These are phyloP conservation scores for Kwoniella mangroviensis DNA, from an alignment of 768 basidiomycete genomes.

Conservation along the genomic window DNA sequence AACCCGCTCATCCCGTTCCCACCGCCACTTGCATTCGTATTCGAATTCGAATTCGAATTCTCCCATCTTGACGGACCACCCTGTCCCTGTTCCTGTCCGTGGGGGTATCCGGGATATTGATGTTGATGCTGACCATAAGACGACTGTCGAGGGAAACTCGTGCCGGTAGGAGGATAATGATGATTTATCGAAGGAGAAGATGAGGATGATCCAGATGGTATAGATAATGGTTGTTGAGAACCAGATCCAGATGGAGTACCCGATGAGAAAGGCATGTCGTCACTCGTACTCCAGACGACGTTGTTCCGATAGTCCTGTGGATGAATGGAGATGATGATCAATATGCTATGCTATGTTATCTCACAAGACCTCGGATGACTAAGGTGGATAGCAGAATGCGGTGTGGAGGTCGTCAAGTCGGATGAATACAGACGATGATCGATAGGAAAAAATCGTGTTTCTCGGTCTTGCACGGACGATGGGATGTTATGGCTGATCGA, in stretches of 20 bases:
- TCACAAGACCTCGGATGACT: too few species aligned
- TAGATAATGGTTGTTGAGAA: conserved; percentile 27
- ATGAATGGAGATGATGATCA: not conserved
- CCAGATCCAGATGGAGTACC: conserved; percentile 1
- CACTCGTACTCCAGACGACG: not conserved
- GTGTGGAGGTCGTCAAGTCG: too few species aligned
- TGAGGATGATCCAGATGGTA: conserved; percentile 19
- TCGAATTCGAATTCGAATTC: conserved; percentile 3
- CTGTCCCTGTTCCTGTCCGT: too few species aligned
- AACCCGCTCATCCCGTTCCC: conserved; percentile 22
- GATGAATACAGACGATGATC: too few species aligned
- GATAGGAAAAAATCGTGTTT: too few species aligned
- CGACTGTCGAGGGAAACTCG: conserved; percentile 28
- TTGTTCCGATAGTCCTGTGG: not conserved
- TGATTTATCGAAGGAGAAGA: conserved; percentile 1
- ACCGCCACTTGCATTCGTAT: conserved; percentile 14
- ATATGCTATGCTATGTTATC: not conserved
- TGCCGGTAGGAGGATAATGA: conserved; percentile 17
- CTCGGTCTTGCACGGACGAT: too few species aligned
- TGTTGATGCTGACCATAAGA: conserved; percentile 2
- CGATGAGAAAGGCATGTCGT: conserved; percentile 19
- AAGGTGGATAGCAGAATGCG: too few species aligned
- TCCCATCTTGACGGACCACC: conserved; percentile 23
- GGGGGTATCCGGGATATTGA: not conserved
- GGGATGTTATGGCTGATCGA: too few species aligned